Evolutionary conservation across 208 protist genomes (phyloP).

Genomic region (Trypanosoma vivax): DNA sequence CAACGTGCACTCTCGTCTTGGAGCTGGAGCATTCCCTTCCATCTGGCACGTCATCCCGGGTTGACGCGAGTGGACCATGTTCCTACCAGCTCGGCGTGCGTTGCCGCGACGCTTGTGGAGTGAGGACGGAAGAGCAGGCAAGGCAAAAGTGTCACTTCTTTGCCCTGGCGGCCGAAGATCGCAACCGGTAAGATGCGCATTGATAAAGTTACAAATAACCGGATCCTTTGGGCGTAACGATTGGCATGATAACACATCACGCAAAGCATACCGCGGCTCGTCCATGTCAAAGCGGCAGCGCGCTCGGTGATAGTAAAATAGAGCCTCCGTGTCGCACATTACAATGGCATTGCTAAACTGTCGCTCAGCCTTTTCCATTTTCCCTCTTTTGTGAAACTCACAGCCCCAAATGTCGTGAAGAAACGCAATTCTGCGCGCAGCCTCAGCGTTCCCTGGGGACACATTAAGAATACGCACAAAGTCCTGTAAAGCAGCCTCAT

Average conservation of each 20-base stretch:
- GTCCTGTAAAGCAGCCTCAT: constrained; percentile 63
- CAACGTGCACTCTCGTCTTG: no score
- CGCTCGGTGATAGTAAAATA: constrained; percentile 83
- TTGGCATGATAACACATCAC: constrained; percentile 82
- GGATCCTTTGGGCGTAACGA: constrained; percentile 55
- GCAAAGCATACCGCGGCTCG: constrained; percentile 68
- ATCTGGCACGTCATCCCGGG: no score
- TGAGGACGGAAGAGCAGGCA: constrained; percentile 7
- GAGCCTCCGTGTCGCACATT: constrained; percentile 45
- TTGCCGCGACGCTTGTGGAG: no score
- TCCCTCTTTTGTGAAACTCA: constrained; percentile 45
- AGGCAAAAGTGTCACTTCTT: not conserved
- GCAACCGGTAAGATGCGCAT: constrained; percentile 55
- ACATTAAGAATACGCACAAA: constrained; percentile 59
- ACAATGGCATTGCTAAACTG: constrained; percentile 86
- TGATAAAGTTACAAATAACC: constrained; percentile 63
- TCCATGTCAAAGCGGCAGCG: constrained; percentile 73
- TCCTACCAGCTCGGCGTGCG: no score
- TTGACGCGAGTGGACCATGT: no score
- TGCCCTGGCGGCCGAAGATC: not conserved
- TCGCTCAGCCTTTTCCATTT: constrained; percentile 50
- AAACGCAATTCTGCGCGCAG: constrained; percentile 53
- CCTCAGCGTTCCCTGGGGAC: constrained; percentile 42
- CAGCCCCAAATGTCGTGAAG: constrained; percentile 81
- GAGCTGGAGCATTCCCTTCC: no score